phyloP scores from a whole-genome alignment of 257 asterid genomes.

The Echium plantagineum region DNA sequence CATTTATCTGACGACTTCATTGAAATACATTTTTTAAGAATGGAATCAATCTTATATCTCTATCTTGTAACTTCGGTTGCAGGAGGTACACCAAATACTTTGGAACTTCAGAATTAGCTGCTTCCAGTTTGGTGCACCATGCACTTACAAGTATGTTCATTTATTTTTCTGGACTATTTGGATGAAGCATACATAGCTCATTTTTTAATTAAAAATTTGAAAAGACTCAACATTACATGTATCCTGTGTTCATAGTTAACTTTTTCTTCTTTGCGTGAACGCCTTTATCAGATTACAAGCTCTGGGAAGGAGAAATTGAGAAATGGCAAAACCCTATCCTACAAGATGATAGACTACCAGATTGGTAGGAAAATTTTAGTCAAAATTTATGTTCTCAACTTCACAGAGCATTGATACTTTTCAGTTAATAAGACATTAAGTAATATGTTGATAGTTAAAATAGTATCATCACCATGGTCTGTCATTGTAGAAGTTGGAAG shows the following conservation, averaged over 20 bases:
- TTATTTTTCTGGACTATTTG: background rate
- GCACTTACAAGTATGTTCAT: conserved; percentile 63
- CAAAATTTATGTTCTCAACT: conserved; percentile 1
- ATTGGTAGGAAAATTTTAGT: conserved; percentile 51
- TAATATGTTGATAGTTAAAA: too few relatives aligned
- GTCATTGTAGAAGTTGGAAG: too few relatives aligned
- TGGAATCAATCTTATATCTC: background rate
- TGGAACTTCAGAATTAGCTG: conserved; percentile 84
- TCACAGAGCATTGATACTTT: background rate
- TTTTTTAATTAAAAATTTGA: background rate
- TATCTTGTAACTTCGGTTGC: conserved; percentile 18
- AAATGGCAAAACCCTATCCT: conserved; percentile 97
- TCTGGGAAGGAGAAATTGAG: conserved; percentile 98
- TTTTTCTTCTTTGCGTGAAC: background rate
- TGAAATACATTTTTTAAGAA: background rate
- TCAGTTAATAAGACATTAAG: background rate
- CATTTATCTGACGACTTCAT: background rate
- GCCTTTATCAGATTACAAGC: conserved; percentile 55
- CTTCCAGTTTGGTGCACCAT: conserved; percentile 83
- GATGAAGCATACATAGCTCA: background rate
- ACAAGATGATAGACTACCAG: conserved; percentile 69
- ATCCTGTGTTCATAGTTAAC: background rate
- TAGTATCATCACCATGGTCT: too few relatives aligned
- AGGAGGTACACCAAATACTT: conserved; percentile 98
- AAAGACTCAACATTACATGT: background rate